These are phyloP conservation scores for Sutorius eximius DNA, from an alignment of 1,284 basidiomycete species.

Conservation along the genomic window DNA sequence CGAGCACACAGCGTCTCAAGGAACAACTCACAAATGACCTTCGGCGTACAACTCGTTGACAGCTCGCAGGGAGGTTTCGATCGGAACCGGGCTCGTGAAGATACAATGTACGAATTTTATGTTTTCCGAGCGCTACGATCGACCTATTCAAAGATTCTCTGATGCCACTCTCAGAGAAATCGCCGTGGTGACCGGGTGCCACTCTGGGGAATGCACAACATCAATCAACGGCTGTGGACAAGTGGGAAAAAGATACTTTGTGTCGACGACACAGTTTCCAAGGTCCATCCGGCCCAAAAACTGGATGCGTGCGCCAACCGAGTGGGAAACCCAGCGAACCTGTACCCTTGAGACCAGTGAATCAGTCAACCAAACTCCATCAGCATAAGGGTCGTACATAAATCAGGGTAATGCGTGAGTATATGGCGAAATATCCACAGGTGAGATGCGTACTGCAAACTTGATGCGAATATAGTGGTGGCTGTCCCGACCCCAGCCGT, in stretches of 20 bases:
- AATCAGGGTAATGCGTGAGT: slow-evolving; percentile 11
- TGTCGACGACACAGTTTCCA: slow-evolving; percentile 28
- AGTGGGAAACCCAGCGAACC: slow-evolving; percentile 17
- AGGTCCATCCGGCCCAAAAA: slow-evolving; percentile 29
- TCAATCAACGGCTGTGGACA: neutral
- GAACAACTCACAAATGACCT: slow-evolving; percentile 40
- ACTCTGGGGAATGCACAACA: slow-evolving; percentile 4
- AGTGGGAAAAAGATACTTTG: slow-evolving; percentile 19
- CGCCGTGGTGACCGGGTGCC: slow-evolving; percentile 25
- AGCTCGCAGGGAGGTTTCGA: slow-evolving; percentile 39
- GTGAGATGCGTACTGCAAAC: neutral
- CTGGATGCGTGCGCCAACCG: slow-evolving; percentile 29
- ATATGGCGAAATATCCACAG: slow-evolving; percentile 6
- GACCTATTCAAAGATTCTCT: slow-evolving; percentile 29
- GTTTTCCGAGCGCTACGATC: slow-evolving; percentile 22
- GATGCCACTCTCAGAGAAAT: slow-evolving; percentile 27
- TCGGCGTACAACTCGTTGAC: slow-evolving; percentile 41
- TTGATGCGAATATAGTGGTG: neutral
- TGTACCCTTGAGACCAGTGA: slow-evolving; percentile 11
- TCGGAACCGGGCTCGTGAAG: slow-evolving; percentile 32
- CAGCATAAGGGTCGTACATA: slow-evolving; percentile 8
- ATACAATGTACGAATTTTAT: slow-evolving; percentile 28
- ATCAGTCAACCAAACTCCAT: neutral
- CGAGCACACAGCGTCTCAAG: neutral
- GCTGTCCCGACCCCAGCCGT: neutral